phyloP scores from a whole-genome alignment of 768 basidiomycete genomes.

The Botryobasidium botryosum region DNA sequence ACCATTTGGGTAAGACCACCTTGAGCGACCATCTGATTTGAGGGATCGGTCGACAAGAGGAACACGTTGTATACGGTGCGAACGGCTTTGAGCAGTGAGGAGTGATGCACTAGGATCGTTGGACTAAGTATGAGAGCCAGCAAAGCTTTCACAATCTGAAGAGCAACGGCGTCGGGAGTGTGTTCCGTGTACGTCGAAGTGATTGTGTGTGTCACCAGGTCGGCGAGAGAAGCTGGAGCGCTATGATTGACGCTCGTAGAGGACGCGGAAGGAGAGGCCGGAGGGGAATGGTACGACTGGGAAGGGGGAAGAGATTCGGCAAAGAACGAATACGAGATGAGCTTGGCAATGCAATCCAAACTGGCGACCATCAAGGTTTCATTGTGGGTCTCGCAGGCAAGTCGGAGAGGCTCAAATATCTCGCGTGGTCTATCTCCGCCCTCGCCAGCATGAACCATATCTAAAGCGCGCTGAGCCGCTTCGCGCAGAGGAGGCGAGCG shows the following conservation, averaged over 20 bases:
- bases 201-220: conserved; percentile 87
- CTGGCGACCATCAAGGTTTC: conserved; percentile 94
- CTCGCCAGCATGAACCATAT: conserved; percentile 58
- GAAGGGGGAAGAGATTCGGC: conserved; percentile 37
- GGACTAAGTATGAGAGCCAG: conserved; percentile 78
- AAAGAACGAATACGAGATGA: conserved; percentile 96
- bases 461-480: conserved; percentile 63
- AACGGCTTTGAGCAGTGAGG: conserved; percentile 86
- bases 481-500: conserved; percentile 69
- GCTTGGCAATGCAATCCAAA: conserved; percentile 92
- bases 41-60: conserved; percentile 70
- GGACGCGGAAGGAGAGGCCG: conserved; percentile 42
- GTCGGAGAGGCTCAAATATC: conserved; percentile 86
- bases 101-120: conserved; percentile 83
- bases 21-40: conserved; percentile 97
- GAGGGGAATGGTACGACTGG: conserved; percentile 46
- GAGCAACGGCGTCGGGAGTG: conserved; percentile 76
- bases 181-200: conserved; percentile 79
- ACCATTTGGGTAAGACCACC: conserved; percentile 98
- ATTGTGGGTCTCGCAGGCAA: conserved; percentile 88
- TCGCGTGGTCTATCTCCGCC: conserved; percentile 66
- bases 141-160: conserved; percentile 93
- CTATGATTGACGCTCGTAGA: conserved; percentile 15
- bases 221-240: conserved; percentile 64
- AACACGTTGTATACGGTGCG: conserved; percentile 98